Conservation (phyloP, 164 flowering plant genomes). For the Magnolia sinica region DNA sequence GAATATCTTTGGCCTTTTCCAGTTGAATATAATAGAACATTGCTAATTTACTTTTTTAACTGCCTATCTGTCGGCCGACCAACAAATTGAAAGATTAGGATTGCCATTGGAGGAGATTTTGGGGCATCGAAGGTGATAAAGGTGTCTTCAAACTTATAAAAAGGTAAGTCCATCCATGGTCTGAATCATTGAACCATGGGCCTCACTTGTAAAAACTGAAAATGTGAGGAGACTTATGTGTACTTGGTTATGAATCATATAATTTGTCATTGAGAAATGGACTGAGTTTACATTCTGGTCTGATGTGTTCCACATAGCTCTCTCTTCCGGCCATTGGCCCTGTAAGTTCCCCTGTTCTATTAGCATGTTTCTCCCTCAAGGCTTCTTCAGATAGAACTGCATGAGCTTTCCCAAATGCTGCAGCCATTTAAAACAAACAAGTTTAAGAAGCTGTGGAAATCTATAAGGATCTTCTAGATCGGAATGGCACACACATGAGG, state of each 20-base stretch:
- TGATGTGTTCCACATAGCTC: neutral
- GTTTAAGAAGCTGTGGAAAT: neutral
- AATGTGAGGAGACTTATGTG: neutral
- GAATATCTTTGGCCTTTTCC: too few species aligned
- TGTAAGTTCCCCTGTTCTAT: constrained; percentile 7
- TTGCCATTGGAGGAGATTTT: too few species aligned
- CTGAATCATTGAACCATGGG: neutral
- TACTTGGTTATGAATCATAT: neutral
- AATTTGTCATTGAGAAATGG: neutral
- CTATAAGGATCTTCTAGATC: neutral
- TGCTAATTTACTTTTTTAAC: too few species aligned
- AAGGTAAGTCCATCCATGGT: too few species aligned
- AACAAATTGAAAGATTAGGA: neutral
- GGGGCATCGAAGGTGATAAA: too few species aligned
- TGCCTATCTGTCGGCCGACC: neutral
- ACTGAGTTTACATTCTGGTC: neutral
- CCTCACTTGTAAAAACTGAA: neutral
- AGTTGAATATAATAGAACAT: too few species aligned
- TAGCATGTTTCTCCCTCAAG: constrained; percentile 8
- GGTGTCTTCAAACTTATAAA: too few species aligned
- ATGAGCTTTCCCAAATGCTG: constrained; percentile 25
- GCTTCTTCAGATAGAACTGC: constrained; percentile 8
- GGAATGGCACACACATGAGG: neutral
- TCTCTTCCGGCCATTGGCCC: constrained; percentile 13
- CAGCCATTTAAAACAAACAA: constrained; percentile 9